Percentiles rank a stretch among this genome's conserved stretches.
Evolutionary conservation across 2,329 filamentous ascomycete genomes (phyloP).

Genomic region (Ceratocystis eucalypticola): DNA sequence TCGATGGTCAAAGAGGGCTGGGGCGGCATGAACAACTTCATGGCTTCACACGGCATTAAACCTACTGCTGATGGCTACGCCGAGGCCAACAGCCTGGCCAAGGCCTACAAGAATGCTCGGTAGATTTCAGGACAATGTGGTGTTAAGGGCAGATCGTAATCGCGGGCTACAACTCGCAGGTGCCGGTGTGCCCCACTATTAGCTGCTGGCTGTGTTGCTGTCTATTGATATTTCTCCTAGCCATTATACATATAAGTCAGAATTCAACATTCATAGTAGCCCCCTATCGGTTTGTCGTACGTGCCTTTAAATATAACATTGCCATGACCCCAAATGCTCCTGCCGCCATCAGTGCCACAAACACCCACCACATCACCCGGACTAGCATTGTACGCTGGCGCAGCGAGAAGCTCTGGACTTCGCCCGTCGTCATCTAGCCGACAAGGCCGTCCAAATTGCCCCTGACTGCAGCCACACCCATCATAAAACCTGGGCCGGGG

Average conservation of each 20-base stretch:
- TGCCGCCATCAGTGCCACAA: conserved; percentile 8
- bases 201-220: neutral
- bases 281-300: neutral
- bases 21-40: neutral
- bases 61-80: neutral
- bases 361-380: conserved; percentile 12
- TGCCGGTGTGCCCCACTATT: neutral
- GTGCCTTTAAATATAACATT: conserved; percentile 7
- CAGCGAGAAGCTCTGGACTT: conserved; percentile 9
- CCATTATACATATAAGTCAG: neutral
- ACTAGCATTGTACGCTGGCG: conserved; percentile 10
- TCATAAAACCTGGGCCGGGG: conserved; percentile 9
- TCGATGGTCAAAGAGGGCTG: neutral
- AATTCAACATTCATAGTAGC: neutral
- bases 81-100: neutral
- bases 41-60: neutral
- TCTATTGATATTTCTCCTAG: neutral
- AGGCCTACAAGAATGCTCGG: neutral
- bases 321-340: conserved; percentile 14
- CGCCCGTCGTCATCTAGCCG: neutral
- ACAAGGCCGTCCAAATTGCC: conserved; percentile 8
- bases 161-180: neutral
- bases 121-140: neutral
- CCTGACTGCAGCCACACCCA: conserved; percentile 8
- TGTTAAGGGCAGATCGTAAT: too few species aligned